phyloP scores from a whole-genome alignment of 306 rosid species.

The Quercus mongolica region DNA sequence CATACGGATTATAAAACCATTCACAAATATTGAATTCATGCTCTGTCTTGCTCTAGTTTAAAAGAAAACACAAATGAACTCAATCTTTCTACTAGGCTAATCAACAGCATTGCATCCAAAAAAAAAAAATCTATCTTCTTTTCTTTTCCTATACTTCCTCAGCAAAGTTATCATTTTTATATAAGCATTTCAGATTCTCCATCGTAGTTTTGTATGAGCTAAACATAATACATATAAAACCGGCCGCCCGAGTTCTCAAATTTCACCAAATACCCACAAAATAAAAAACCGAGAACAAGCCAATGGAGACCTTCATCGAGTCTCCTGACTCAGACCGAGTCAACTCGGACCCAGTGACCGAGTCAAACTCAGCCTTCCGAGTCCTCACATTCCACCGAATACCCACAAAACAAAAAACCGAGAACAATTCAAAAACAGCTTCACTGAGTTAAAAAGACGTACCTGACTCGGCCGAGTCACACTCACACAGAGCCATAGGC shows the following conservation, averaged over 20 bases:
- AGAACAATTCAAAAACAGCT: background rate
- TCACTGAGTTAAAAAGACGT: background rate
- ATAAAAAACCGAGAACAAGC: too few species aligned
- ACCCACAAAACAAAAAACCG: background rate
- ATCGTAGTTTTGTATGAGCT: background rate
- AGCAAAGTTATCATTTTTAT: background rate
- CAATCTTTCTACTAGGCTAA: background rate
- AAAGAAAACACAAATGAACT: background rate
- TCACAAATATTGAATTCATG: background rate
- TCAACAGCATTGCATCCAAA: background rate
- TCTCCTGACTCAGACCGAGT: too few species aligned
- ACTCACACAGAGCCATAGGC: constrained; percentile 32
- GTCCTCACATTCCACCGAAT: too few species aligned
- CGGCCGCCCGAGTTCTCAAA: too few species aligned
- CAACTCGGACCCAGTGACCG: too few species aligned
- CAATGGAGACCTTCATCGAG: too few species aligned
- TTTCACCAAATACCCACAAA: too few species aligned
- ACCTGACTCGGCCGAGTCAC: constrained; percentile 26
- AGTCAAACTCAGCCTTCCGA: too few species aligned
- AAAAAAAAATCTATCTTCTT: background rate
- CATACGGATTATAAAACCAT: background rate
- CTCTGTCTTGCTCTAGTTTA: background rate
- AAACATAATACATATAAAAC: background rate
- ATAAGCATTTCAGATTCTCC: background rate
- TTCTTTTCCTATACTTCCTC: background rate